Conservation (phyloP, 2,329 filamentous ascomycete species). For the Cladophialophora bantiana region DNA sequence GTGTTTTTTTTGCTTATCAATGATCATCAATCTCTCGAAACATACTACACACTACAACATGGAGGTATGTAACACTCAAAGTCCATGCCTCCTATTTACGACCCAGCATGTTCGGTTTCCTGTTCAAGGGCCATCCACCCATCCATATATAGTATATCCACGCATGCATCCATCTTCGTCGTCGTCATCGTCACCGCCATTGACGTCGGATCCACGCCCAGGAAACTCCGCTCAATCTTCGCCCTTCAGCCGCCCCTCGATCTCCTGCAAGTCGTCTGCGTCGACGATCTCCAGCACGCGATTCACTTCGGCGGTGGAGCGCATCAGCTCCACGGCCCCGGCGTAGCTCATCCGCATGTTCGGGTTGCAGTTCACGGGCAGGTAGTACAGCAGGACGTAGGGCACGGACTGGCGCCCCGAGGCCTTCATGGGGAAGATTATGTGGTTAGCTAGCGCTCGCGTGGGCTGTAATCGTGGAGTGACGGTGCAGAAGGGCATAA, state of each 20-base stretch:
- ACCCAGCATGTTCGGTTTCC: no score
- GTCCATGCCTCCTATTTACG: no score
- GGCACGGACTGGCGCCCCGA: conserved; percentile 87
- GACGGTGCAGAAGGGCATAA: not conserved
- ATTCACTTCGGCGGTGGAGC: conserved; percentile 89
- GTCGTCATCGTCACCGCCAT: no score
- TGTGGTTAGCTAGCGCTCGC: not conserved
- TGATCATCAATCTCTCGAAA: no score
- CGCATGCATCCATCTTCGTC: no score
- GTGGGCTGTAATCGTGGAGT: not conserved
- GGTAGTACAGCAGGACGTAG: conserved; percentile 93
- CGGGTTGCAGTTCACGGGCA: conserved; percentile 88
- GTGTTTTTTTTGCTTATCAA: no score
- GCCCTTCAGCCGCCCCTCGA: conserved; percentile 70
- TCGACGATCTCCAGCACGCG: conserved; percentile 84
- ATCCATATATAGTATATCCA: no score
- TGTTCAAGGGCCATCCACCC: no score
- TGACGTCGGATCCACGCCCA: not conserved
- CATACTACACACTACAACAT: no score
- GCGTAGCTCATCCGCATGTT: conserved; percentile 93
- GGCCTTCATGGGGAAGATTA: conserved; percentile 57
- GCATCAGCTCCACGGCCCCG: conserved; percentile 93
- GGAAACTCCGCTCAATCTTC: conserved; percentile 42
- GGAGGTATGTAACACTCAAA: no score
- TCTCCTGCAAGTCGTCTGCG: conserved; percentile 80